Evolutionary conservation across 1,284 basidiomycete species (phyloP), one percentile per base, ranked within the genome.

Genomic region (Moesziomyces sp.): DNA sequence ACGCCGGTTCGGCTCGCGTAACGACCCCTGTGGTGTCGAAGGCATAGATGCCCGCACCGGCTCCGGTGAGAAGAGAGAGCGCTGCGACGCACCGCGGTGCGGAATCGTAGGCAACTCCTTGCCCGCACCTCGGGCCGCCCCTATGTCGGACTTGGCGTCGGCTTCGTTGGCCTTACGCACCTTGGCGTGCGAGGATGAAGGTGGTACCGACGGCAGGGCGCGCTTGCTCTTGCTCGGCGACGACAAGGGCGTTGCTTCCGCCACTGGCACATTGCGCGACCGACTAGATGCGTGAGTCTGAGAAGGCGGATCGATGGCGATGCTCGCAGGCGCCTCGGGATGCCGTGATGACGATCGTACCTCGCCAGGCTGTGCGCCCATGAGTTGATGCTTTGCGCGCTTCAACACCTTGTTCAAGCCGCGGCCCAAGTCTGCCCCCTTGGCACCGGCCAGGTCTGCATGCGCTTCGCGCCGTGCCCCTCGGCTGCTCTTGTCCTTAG

Each of bases 21-120:
- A 6, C 13, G 70, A 73, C 19, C 57, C 64, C 42, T 63, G 60
- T 0, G 69, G 68, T 8, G 68, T 61, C 5, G 58, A 23, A n/a
- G 58, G 54, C 3, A 45, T 21, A 8, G 54, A 43, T 7, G 58
- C 19, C 40, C 51, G 49, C 5, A 19, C 19, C 4, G 50, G 19
- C 5, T 65, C 62, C 10, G 51, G 8, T 0, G 56, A 47, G 44
- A 49, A 58, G 23, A 65, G 40, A 6, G 52, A 30, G 16, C 48
- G 53, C 23, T 65, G 58, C 0, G 69, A 72, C 3, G 69, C 46
- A 3, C 69, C 64, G 7, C 70, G 38, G 16, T 73, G 70, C 13
- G 64, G 64, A 16, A 73, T 67, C 3, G 64, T 47, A 0, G 64
- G 64, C 19, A 67, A 43, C 43, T 67, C 70, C 45, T 73, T 67